Conservation (phyloP, 768 basidiomycete species). For the Cystofilobasidium capitatum region DNA sequence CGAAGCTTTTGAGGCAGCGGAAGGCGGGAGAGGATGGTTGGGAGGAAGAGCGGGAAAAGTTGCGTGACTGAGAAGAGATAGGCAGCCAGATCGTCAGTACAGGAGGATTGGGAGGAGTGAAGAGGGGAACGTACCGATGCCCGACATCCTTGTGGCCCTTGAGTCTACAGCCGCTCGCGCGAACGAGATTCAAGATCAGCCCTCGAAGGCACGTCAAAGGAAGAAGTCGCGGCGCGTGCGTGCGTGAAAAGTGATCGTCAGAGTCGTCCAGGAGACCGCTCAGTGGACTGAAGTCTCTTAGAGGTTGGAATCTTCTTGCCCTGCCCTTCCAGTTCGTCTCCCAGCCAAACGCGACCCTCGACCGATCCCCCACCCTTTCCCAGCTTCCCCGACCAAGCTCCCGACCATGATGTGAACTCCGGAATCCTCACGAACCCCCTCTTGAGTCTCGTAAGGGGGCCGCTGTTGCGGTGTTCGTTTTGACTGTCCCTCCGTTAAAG, state of each 20-base stretch:
- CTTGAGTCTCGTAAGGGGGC: background rate
- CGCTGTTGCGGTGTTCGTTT: conserved; percentile 24
- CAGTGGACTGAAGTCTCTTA: too few relatives aligned
- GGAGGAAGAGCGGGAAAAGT: conserved; percentile 23
- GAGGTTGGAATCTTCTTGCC: background rate
- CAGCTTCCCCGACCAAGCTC: background rate
- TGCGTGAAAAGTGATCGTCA: background rate
- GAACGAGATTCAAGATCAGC: too few relatives aligned
- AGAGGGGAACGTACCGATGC: background rate
- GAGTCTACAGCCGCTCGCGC: too few relatives aligned
- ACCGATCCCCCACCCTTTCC: background rate
- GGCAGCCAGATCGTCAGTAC: background rate
- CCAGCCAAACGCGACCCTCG: background rate
- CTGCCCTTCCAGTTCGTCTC: background rate
- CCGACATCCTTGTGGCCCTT: too few relatives aligned
- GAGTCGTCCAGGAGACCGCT: conserved; percentile 1
- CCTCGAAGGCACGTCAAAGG: too few relatives aligned
- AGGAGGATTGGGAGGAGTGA: background rate
- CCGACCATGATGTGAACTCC: conserved; percentile 17
- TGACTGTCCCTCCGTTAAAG: conserved; percentile 27
- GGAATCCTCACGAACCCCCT: conserved; percentile 24
- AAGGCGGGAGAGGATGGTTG: conserved; percentile 14
- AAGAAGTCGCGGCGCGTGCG: too few relatives aligned
- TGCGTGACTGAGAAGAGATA: background rate
- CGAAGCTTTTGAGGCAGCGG: conserved; percentile 15